Conservation (phyloP, 305 asterid genomes). For the Fraxinus velutina region DNA sequence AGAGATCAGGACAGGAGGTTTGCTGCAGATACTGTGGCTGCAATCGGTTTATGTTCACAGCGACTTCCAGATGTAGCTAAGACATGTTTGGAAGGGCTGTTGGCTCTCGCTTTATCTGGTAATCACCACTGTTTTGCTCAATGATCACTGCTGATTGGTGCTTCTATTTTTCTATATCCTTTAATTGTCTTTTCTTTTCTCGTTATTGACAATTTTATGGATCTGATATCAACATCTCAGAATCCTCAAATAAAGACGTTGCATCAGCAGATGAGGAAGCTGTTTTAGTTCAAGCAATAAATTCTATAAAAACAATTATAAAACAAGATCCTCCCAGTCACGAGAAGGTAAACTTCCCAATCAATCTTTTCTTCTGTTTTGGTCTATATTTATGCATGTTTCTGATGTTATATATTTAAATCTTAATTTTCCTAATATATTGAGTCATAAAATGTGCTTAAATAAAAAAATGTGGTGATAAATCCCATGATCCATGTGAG, state of each 20-base stretch:
- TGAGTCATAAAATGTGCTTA: not conserved
- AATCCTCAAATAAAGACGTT: slow-evolving; percentile 46
- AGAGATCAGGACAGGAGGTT: slow-evolving; percentile 89
- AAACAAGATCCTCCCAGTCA: slow-evolving; percentile 67
- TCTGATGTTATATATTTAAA: not conserved
- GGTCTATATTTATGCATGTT: slow-evolving; percentile 8
- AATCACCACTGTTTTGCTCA: slow-evolving; percentile 26
- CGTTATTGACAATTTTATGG: slow-evolving; percentile 19
- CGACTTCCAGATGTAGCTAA: slow-evolving; percentile 65
- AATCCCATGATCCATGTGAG: not conserved
- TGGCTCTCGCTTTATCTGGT: slow-evolving; percentile 71
- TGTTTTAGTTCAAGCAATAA: slow-evolving; percentile 75
- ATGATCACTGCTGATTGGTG: slow-evolving; percentile 22
- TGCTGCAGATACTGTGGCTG: slow-evolving; percentile 94
- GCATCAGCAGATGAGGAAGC: slow-evolving; percentile 61
- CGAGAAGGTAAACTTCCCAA: slow-evolving; percentile 58
- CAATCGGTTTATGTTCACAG: slow-evolving; percentile 84
- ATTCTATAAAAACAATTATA: slow-evolving; percentile 77
- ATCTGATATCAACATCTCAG: slow-evolving; percentile 39
- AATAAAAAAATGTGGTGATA: not conserved
- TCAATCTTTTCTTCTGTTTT: slow-evolving; percentile 10
- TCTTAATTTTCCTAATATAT: not conserved
- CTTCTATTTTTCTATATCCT: slow-evolving; percentile 5
- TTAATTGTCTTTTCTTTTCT: slow-evolving; percentile 5
- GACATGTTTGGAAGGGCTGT: slow-evolving; percentile 77